Base-by-base conservation (phyloP, 139 green algal genomes). In the Chlamydomonas sp. region DNA sequence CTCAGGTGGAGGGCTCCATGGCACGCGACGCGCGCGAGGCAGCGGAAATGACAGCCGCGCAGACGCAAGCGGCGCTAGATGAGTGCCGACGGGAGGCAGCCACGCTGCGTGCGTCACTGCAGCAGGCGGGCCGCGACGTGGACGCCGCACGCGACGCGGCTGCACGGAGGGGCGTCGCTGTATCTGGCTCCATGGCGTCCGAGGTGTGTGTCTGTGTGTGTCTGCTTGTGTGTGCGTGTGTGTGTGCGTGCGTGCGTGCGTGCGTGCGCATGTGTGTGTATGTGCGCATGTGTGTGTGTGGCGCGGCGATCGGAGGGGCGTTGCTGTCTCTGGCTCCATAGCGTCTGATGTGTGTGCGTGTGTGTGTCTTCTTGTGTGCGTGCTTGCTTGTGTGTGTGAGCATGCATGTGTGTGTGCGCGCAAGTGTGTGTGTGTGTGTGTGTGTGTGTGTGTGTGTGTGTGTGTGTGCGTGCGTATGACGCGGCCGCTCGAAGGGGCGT, bases 11-110 rank as follows among this genome's bases (percentile, higher is more conserved):
- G 48, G 28, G 35, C 28, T 2, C 16, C 6, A 5, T 58, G n/a
- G 48, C 67, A 13, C 22, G 10, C 1, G 31, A 65, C 33, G 67
- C 34, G 22, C 47, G 48, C 24, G 67, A 72, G 67, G 22, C 29
- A 20, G 67, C 67, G 3, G 72, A 83, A 48, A 39, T 86, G 3
- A 77, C 82, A 48, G 58, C 65, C 20, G 35, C 48, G 1, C 67
- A 76, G 3, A 36, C 80, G 54, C 48, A 71, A 30, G 60, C 67
- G 4, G 63, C 73, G 70, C 70, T 85, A 36, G 61, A 71, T 48
- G 80, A 79, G 61, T 5, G 26, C 20, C 1, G 34, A 5, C 20
- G 43, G 34, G 72, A 78, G 65, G 26, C 43, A 65, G 34, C 70
- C 10, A 50, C 10, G 39, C 39, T n/a, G 39, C 39, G 13, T 50